Evolutionary conservation across 768 basidiomycete species (phyloP).

Genomic region (Tulasnella sp.): DNA sequence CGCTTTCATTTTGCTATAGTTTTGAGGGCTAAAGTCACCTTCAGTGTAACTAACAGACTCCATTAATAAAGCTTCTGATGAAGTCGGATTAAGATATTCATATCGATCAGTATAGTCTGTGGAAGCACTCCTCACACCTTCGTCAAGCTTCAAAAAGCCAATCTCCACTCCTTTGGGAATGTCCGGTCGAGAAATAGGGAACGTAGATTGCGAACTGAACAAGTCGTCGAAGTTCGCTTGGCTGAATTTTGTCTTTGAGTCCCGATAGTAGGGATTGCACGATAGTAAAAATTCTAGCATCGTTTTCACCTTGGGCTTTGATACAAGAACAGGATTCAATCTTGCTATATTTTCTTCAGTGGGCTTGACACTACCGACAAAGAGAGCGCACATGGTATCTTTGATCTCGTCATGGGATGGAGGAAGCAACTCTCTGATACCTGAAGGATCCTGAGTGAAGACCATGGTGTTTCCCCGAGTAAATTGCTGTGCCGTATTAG

Average conservation of each 20-base stretch:
- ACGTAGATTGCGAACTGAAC: neutral
- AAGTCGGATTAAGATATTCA: neutral
- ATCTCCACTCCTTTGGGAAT: too few relatives aligned
- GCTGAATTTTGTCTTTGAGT: neutral
- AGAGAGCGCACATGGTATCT: neutral
- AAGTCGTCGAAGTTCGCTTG: neutral
- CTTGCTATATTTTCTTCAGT: neutral
- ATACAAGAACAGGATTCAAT: neutral
- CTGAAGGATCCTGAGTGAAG: slow-evolving; percentile 14
- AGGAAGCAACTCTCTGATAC: slow-evolving; percentile 13
- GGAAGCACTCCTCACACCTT: neutral
- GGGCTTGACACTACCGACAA: neutral
- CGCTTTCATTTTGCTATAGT: neutral
- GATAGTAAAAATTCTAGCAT: neutral
- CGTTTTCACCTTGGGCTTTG: neutral
- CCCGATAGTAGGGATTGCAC: neutral
- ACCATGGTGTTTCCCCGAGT: slow-evolving; percentile 16
- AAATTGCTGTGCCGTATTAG: neutral
- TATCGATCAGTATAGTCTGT: neutral
- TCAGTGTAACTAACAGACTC: neutral
- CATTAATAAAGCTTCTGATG: neutral
- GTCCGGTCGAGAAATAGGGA: neutral
- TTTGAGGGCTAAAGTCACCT: neutral
- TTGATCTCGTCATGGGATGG: slow-evolving; percentile 18
- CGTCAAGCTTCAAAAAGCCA: neutral